These are phyloP conservation scores for Colletotrichum euphorbiae DNA, from an alignment of 2,329 filamentous ascomycete species.

Conservation along the genomic window DNA sequence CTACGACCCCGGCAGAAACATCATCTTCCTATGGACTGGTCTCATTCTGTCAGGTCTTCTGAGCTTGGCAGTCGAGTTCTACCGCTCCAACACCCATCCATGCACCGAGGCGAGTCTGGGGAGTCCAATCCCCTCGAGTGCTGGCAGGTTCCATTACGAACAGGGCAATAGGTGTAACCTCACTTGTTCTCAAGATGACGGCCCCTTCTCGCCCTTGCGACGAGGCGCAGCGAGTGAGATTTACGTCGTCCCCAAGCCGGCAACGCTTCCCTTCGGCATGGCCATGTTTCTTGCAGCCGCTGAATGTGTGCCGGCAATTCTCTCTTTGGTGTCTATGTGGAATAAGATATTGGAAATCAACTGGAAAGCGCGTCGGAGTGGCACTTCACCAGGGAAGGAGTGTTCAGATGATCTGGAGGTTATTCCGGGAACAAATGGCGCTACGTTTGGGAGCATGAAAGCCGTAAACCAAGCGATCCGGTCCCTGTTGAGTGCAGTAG, in stretches of 20 bases:
- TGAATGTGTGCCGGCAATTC: constrained; percentile 72
- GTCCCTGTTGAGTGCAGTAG: constrained; percentile 65
- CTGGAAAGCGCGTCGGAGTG: constrained; percentile 59
- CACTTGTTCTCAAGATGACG: constrained; percentile 55
- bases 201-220: constrained; percentile 68
- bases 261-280: constrained; percentile 66
- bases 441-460: constrained; percentile 63
- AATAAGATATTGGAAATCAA: constrained; percentile 73
- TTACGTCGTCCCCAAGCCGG: constrained; percentile 70
- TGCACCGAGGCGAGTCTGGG: constrained; percentile 57
- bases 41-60: constrained; percentile 71
- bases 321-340: constrained; percentile 72
- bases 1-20: constrained; percentile 70
- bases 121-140: constrained; percentile 49
- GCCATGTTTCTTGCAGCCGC: constrained; percentile 71
- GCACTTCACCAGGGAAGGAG: constrained; percentile 44
- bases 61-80: constrained; percentile 74
- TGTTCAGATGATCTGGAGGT: constrained; percentile 49
- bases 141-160: constrained; percentile 58
- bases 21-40: constrained; percentile 74
- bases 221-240: constrained; percentile 68
- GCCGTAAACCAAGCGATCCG: constrained; percentile 66
- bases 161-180: constrained; percentile 57
- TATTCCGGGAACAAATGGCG: constrained; percentile 66
- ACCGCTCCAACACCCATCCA: constrained; percentile 58